Percentiles rank a stretch among this genome's conserved stretches.
These are phyloP conservation scores for Puccinia triticina DNA, from an alignment of 1,284 basidiomycete species.

Conservation along the genomic window DNA sequence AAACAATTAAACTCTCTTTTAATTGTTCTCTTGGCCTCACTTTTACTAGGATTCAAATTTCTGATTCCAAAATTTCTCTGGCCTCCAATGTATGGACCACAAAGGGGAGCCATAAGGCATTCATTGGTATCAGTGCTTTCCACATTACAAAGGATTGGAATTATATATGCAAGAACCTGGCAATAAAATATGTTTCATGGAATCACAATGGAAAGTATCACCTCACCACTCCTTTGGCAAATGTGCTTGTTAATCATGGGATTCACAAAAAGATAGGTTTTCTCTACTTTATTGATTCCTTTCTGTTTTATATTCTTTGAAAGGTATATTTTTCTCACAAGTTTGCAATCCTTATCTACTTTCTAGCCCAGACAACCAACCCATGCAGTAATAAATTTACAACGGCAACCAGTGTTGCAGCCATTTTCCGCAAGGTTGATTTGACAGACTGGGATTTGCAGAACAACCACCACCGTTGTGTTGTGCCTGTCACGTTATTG, in stretches of 20 bases:
- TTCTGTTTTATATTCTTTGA: no score
- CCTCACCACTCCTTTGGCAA: background rate
- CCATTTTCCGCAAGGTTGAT: no score
- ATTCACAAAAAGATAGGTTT: constrained; percentile 1
- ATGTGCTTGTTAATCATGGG: background rate
- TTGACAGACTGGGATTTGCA: no score
- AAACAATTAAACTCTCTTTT: background rate
- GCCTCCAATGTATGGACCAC: background rate
- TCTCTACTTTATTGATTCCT: background rate
- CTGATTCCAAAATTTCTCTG: background rate
- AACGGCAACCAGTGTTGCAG: no score
- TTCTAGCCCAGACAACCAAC: no score
- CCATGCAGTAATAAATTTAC: no score
- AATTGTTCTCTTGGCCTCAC: background rate
- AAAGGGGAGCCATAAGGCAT: constrained; percentile 3
- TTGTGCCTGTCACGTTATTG: no score
- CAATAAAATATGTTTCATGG: constrained; percentile 2
- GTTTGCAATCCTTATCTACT: no score
- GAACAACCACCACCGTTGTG: no score
- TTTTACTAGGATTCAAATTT: background rate
- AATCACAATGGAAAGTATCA: constrained; percentile 1
- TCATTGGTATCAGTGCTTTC: background rate
- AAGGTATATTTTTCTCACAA: no score
- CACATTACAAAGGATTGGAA: constrained; percentile 2
- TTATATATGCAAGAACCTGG: background rate